Evolutionary conservation across 2,329 filamentous ascomycete genomes (phyloP), one percentile per base, ranked within the genome.

Genomic region (Colletotrichum sansevieriae): DNA sequence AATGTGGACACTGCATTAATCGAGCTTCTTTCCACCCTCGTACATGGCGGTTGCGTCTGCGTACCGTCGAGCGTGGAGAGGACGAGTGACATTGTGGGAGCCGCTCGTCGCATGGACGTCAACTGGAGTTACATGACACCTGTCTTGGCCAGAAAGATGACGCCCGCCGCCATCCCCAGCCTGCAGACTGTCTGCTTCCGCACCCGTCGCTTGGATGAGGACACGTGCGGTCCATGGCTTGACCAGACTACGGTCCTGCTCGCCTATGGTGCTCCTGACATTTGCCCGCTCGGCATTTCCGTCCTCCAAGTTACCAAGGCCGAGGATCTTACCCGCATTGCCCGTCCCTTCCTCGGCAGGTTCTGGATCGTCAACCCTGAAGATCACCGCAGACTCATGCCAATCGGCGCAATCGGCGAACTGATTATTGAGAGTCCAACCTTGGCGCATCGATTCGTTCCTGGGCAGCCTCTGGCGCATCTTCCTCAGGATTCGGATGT

Each of bases 371-470:
- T 87, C n/a, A 85, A 84, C 56, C 82, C 83, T 0, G 82, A 87
- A 3, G 83, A 88, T 61, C 80, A 81, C 35, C 81, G 81, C 70
- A 83, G 81, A 39, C 79, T 86, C 43, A 81, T 86, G 78, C 86
- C 86, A 0, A 76, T 87, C 12, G 88, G 88, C 1, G 82, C 84
- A 0, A 78, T 87, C 1, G 87, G 87, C 0, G 88, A 91, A 73
- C 78, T 91, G 2, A 82, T 90, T 3, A 84, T 91, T 39, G 87
- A 90, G 72, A 87, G 88, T 0, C 85, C 86, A 0, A 86, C 81
- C 0, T 73, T 84, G 7, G 81, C 81, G 2, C 79, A 81, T 68
- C 77, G 77, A 4, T 79, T 82, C 49, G 65, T 75, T 0, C 73
- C 75, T 0, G 78, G 78, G 4, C 71, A 71, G 9, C 71, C 77